Conservation (phyloP, 352 stramenopile genomes). For the Peronospora belbahrii region DNA sequence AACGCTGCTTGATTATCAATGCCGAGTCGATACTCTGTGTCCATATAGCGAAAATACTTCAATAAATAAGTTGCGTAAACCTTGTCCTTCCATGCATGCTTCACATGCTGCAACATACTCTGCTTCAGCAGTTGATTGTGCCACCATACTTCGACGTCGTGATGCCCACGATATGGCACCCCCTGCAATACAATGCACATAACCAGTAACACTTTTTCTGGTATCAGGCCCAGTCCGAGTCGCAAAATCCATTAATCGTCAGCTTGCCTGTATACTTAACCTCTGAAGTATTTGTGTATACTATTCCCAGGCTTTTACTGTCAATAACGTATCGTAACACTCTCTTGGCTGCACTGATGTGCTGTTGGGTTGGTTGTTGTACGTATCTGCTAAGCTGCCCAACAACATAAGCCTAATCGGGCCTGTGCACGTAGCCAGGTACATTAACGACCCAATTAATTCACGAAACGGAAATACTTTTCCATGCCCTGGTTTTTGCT, state of each 20-base stretch:
- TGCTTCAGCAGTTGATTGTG: slow-evolving; percentile 11
- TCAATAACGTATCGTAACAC: background rate
- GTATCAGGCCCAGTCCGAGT: slow-evolving; percentile 11
- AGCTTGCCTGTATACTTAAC: background rate
- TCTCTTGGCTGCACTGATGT: slow-evolving; percentile 1
- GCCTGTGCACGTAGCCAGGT: slow-evolving; percentile 18
- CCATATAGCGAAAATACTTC: slow-evolving; percentile 5
- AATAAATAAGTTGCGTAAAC: slow-evolving; percentile 1
- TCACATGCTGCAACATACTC: slow-evolving; percentile 20
- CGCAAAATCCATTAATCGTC: slow-evolving; percentile 2
- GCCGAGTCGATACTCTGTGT: background rate
- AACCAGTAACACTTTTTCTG: slow-evolving; percentile 6
- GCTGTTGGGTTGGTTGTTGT: slow-evolving; percentile 1
- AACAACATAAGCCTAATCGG: slow-evolving; percentile 20
- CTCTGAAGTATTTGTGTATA: background rate
- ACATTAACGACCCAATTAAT: slow-evolving; percentile 20
- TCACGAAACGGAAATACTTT: slow-evolving; percentile 10
- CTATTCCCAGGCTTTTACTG: background rate
- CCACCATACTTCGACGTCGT: slow-evolving; percentile 12
- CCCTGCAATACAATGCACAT: slow-evolving; percentile 2
- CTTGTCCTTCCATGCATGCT: slow-evolving; percentile 5
- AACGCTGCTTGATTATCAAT: slow-evolving; percentile 17
- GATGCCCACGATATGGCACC: slow-evolving; percentile 6
- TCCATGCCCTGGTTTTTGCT: background rate
- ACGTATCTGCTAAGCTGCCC: slow-evolving; percentile 24